Percentiles rank a stretch among this genome's conserved stretches.
Conservation (phyloP, 1,284 basidiomycete species). For the Quambalaria eucalypti region DNA sequence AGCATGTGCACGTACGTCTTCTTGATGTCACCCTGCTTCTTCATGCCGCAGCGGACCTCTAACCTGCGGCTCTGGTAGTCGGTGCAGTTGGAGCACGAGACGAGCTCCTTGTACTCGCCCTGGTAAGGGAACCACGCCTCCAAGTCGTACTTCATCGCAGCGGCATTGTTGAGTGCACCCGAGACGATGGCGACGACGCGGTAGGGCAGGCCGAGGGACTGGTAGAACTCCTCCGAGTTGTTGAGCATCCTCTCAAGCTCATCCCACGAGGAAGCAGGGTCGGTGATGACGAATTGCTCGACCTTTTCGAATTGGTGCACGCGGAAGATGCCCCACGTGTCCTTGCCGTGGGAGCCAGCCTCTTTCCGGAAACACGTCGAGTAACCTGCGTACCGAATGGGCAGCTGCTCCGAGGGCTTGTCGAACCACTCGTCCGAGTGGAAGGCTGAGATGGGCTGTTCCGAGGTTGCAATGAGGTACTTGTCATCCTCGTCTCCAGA, state of each 20-base stretch:
- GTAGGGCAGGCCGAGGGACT: conserved; percentile 83
- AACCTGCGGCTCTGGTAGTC: conserved; percentile 48
- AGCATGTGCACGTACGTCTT: conserved; percentile 46
- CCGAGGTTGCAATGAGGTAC: conserved; percentile 96
- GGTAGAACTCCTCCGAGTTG: conserved; percentile 87
- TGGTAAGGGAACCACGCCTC: conserved; percentile 99
- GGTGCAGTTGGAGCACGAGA: conserved; percentile 50
- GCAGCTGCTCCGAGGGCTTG: conserved; percentile 77
- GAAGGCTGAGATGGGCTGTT: conserved; percentile 92
- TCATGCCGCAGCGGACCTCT: conserved; percentile 42
- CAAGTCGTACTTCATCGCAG: conserved; percentile 91
- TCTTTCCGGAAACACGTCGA: conserved; percentile 99
- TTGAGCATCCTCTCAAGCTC: conserved; percentile 85
- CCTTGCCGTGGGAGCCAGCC: conserved; percentile 88
- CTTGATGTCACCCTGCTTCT: conserved; percentile 45
- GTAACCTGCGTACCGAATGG: conserved; percentile 64
- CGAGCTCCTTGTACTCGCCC: conserved; percentile 79
- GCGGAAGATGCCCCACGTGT: conserved; percentile 99
- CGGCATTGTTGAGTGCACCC: conserved; percentile 90
- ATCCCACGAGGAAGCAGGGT: conserved; percentile 75
- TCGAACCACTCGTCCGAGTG: conserved; percentile 97
- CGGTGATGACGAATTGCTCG: conserved; percentile 88
- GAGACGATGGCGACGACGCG: conserved; percentile 91
- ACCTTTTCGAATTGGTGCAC: conserved; percentile 99
- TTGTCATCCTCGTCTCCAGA: conserved; percentile 83